Evolutionary conservation across 768 basidiomycete genomes (phyloP), one percentile per base, ranked within the genome.

Genomic region (Tricholoma furcatifolium): DNA sequence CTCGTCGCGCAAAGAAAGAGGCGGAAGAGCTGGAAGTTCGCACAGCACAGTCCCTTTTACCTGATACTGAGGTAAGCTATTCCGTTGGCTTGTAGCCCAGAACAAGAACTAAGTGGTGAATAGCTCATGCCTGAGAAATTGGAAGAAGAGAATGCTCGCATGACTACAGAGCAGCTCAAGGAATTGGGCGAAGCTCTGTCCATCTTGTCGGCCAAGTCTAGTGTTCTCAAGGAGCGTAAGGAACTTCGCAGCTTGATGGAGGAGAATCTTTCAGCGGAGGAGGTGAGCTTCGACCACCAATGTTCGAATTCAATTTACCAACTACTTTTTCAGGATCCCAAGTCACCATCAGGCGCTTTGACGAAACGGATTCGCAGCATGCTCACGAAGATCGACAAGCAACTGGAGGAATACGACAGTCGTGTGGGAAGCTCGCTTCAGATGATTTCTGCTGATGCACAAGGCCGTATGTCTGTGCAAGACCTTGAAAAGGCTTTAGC

Each of bases 311-410:
- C 41, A 56, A 30, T 43, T 47, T 23, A 31, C 52, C 32, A n/a
- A 39, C 30, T 15, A 8, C 27, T 27, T 27, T 14, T n/a, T 38
- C 55, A 87, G 84, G 85, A 89, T 62, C 87, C 88, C 53, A 86
- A 84, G 67, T 88, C 85, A n/a, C 85, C 85, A 44, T 84, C 83
- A 48, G 89, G 80, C 62, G 91, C 88, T n/a, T 76, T 98, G 54
- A 94, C 93, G 54, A 96, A 98, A 75, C 91, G 93, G 44, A 95
- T 99, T 69, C 88, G 93, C 49, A 80, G 83, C 20, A 98, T 98
- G 93, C 81, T 99, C 43, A 93, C 87, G 60, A 96, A 97, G 77
- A 87, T 99, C 67, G 96, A 98, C 73, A 68, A 77, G 31, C 97
- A 98, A 66, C 80, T 98, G 12, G 83, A 91, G 61, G 93, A 86